Evolutionary conservation across 768 basidiomycete genomes (phyloP).

Genomic region (Auriscalpium vulgare): DNA sequence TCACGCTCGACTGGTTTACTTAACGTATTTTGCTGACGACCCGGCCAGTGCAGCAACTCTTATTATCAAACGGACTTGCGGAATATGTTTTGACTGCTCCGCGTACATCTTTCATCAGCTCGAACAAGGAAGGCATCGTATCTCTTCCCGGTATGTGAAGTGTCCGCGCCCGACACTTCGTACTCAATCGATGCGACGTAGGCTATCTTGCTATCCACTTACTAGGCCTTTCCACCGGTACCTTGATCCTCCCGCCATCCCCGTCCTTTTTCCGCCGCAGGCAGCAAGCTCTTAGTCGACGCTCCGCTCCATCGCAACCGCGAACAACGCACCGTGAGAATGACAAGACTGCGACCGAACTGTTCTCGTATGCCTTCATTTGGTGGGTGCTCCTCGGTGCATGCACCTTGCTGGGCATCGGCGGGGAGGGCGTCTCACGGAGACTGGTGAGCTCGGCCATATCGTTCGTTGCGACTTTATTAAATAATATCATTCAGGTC

Average conservation of each 20-base stretch:
- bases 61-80: constrained; percentile 53
- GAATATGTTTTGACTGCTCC: constrained; percentile 57
- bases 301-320: not conserved
- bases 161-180: not conserved
- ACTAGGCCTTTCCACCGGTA: constrained; percentile 76
- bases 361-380: constrained; percentile 65
- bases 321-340: constrained; percentile 38
- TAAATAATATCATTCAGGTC: constrained; percentile 38
- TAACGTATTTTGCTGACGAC: not conserved
- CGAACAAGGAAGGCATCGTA: constrained; percentile 89
- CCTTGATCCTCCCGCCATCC: constrained; percentile 69
- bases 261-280: constrained; percentile 63
- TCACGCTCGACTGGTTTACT: not conserved
- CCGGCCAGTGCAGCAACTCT: constrained; percentile 47
- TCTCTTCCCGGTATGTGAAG: constrained; percentile 55
- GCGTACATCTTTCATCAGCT: constrained; percentile 54
- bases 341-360: constrained; percentile 69
- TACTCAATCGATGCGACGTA: constrained; percentile 16
- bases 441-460: constrained; percentile 42
- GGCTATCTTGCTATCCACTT: constrained; percentile 91
- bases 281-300: constrained; percentile 25
- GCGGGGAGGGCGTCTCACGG: constrained; percentile 43
- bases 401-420: constrained; percentile 23
- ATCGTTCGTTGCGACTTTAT: not conserved
- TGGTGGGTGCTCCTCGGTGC: constrained; percentile 66